phyloP scores from a whole-genome alignment of 257 asterid genomes.

The Craterostigma plantagineum region DNA sequence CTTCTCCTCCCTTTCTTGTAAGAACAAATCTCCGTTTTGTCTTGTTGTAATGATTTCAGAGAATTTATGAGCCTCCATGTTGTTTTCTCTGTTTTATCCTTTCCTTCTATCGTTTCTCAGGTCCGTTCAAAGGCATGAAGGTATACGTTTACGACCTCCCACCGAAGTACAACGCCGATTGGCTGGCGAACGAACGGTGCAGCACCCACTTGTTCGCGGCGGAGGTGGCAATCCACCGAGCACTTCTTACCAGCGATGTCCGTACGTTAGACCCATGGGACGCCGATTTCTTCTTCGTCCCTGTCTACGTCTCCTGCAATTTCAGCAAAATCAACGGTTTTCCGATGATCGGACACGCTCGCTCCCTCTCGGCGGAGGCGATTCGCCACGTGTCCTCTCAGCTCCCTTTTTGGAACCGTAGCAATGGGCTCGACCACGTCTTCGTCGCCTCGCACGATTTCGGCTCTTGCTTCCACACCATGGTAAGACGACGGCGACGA shows the following conservation, averaged over 20 bases:
- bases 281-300: constrained; percentile 91
- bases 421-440: constrained; percentile 71
- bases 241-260: constrained; percentile 30
- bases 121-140: constrained; percentile 31
- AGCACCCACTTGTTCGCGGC: constrained; percentile 64
- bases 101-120: no score
- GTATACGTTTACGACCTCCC: constrained; percentile 68
- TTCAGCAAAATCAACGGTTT: constrained; percentile 83
- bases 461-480: constrained; percentile 87
- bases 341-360: constrained; percentile 88
- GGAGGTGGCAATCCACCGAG: constrained; percentile 78
- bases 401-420: constrained; percentile 76
- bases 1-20: neutral
- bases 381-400: constrained; percentile 26
- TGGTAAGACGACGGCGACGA: constrained; percentile 27
- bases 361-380: constrained; percentile 40
- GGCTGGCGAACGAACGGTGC: constrained; percentile 56
- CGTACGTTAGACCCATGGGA: constrained; percentile 49
- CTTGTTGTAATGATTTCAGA: no score
- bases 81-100: no score
- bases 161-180: constrained; percentile 37
- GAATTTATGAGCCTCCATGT: no score
- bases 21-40: no score
- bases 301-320: constrained; percentile 83
- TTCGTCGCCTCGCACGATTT: constrained; percentile 93